Conservation (phyloP, 2,329 filamentous ascomycete genomes). For the Sporothrix dimorphospora region DNA sequence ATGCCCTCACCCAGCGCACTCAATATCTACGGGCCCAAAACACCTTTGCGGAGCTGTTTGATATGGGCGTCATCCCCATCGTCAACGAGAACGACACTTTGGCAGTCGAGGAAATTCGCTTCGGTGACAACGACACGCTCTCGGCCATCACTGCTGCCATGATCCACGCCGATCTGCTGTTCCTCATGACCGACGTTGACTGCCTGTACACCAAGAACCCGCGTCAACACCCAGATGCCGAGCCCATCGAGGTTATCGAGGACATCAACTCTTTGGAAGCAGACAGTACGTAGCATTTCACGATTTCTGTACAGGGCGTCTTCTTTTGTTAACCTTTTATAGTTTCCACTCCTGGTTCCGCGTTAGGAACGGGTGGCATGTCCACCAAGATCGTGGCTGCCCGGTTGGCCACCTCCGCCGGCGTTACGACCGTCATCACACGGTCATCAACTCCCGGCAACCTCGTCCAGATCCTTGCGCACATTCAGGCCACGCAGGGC, state of each 20-base stretch:
- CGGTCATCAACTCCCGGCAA: conserved; percentile 92
- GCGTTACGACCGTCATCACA: conserved; percentile 94
- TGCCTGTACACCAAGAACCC: conserved; percentile 97
- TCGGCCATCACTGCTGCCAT: conserved; percentile 96
- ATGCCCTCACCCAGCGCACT: conserved; percentile 61
- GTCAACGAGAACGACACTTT: conserved; percentile 99
- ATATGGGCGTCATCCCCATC: conserved; percentile 96
- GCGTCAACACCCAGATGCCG: conserved; percentile 78
- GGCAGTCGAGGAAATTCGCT: conserved; percentile 97
- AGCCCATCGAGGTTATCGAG: conserved; percentile 88
- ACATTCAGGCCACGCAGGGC: conserved; percentile 67
- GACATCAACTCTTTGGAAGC: conserved; percentile 82
- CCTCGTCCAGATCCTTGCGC: conserved; percentile 81
- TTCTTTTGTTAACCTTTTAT: neutral
- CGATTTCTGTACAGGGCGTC: neutral
- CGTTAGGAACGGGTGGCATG: conserved; percentile 94
- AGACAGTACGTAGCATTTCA: conserved; percentile 61
- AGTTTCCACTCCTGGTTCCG: conserved; percentile 88
- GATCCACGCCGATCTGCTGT: conserved; percentile 94
- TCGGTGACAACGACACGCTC: conserved; percentile 97
- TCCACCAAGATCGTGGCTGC: conserved; percentile 96
- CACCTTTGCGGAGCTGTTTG: conserved; percentile 84
- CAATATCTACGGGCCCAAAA: conserved; percentile 97
- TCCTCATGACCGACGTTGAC: conserved; percentile 98
- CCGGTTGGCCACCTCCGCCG: conserved; percentile 86